These are phyloP conservation scores for Pseudogymnoascus verrucosus DNA, from an alignment of 2,329 filamentous ascomycete species.

Conservation along the genomic window DNA sequence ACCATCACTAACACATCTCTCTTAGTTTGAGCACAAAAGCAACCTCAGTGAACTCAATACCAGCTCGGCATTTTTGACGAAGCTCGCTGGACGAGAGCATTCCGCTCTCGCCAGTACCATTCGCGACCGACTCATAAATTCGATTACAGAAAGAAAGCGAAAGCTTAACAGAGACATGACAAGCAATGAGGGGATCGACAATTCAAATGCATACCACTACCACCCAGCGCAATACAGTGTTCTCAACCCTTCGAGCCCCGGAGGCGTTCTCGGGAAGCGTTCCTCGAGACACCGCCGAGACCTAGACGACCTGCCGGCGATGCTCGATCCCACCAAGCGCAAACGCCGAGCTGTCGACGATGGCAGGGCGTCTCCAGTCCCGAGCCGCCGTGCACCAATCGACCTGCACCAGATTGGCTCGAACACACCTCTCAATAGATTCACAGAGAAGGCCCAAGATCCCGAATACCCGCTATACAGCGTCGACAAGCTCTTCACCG, in stretches of 20 bases:
- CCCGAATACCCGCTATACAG: slow-evolving; percentile 52
- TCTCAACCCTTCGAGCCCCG: slow-evolving; percentile 55
- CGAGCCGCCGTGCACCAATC: slow-evolving; percentile 43
- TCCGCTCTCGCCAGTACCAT: slow-evolving; percentile 51
- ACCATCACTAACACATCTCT: slow-evolving; percentile 16
- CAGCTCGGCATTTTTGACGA: slow-evolving; percentile 52
- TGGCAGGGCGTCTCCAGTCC: slow-evolving; percentile 51
- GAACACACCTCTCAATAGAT: slow-evolving; percentile 52
- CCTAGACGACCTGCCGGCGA: slow-evolving; percentile 48
- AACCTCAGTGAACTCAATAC: slow-evolving; percentile 52
- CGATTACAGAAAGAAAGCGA: slow-evolving; percentile 55
- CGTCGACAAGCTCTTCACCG: slow-evolving; percentile 63
- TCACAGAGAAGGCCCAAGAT: slow-evolving; percentile 49
- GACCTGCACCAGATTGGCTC: slow-evolving; percentile 39
- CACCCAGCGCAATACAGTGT: slow-evolving; percentile 63
- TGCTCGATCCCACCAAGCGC: slow-evolving; percentile 51
- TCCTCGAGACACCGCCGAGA: slow-evolving; percentile 52
- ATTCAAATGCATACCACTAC: slow-evolving; percentile 55
- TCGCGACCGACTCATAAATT: slow-evolving; percentile 59
- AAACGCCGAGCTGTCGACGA: slow-evolving; percentile 54
- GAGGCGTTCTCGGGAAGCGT: slow-evolving; percentile 55
- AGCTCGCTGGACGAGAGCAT: slow-evolving; percentile 56
- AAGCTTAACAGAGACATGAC: slow-evolving; percentile 59
- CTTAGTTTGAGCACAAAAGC: slow-evolving; percentile 54
- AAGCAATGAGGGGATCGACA: slow-evolving; percentile 53